Conservation (phyloP, 1,284 basidiomycete genomes). For the Boletus semigastroideus region DNA sequence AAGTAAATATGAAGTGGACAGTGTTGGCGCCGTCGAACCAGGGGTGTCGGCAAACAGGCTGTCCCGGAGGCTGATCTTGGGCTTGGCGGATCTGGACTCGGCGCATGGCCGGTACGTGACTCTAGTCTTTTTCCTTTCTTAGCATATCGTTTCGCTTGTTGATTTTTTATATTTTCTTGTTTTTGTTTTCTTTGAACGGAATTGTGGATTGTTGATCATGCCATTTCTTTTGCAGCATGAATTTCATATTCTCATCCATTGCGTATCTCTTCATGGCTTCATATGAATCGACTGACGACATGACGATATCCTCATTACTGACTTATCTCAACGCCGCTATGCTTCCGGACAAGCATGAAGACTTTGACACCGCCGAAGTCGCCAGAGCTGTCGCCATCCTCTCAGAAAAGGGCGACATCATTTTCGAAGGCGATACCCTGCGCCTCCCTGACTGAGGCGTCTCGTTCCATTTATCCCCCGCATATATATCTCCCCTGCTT, state of each 20-base stretch:
- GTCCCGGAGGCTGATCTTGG: constrained; percentile 37
- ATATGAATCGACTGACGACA: constrained; percentile 60
- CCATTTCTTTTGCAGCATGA: constrained; percentile 39
- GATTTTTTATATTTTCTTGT: background rate
- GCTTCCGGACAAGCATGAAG: constrained; percentile 73
- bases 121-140: constrained; percentile 5
- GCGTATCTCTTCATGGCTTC: constrained; percentile 62
- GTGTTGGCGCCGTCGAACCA: constrained; percentile 15
- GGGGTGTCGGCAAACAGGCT: constrained; percentile 19
- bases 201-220: constrained; percentile 10
- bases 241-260: constrained; percentile 59
- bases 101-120: constrained; percentile 53
- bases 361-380: constrained; percentile 74
- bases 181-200: background rate
- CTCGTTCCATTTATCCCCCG: background rate
- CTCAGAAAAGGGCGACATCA: constrained; percentile 51
- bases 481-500: background rate
- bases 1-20: constrained; percentile 25
- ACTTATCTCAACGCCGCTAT: constrained; percentile 72
- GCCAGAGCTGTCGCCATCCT: constrained; percentile 53
- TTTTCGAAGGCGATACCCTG: constrained; percentile 60
- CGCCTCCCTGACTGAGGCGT: constrained; percentile 33
- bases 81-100: constrained; percentile 57
- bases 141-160: background rate
- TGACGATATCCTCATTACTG: constrained; percentile 63